These are phyloP conservation scores for Bidens hawaiensis DNA, from an alignment of 140 eudicot genomes.

Conservation along the genomic window DNA sequence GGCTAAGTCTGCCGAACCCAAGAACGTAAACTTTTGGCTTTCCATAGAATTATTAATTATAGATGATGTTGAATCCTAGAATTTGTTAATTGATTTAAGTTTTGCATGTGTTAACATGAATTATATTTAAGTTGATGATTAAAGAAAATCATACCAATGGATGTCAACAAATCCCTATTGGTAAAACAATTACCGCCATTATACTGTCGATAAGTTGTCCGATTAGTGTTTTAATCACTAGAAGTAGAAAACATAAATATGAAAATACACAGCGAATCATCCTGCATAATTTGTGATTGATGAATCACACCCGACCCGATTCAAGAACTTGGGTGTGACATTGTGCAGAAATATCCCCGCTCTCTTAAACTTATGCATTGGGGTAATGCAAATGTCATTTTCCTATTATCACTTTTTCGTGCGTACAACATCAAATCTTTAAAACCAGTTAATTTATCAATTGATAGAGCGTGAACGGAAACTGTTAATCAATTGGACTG, in stretches of 20 bases:
- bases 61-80: no score
- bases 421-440: no score
- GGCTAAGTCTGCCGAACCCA: no score
- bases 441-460: no score
- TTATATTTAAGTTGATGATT: no score
- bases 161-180: not conserved
- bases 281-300: not conserved
- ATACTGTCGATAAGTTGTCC: not conserved
- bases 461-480: no score
- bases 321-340: constrained; percentile 46
- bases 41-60: no score
- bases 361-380: constrained; percentile 63
- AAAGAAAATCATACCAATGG: not conserved
- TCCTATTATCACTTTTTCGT: constrained; percentile 55
- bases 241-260: not conserved
- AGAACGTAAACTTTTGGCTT: no score
- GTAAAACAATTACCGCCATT: not conserved
- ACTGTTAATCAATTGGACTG: no score
- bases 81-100: no score
- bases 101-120: no score
- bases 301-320: not conserved
- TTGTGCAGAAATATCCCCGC: constrained; percentile 35
- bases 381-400: constrained; percentile 64
- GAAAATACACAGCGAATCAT: not conserved
- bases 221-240: not conserved